Evolutionary conservation across 2,329 filamentous ascomycete genomes (phyloP), one percentile per base, ranked within the genome.

Genomic region (Fusarium guadeloupense): DNA sequence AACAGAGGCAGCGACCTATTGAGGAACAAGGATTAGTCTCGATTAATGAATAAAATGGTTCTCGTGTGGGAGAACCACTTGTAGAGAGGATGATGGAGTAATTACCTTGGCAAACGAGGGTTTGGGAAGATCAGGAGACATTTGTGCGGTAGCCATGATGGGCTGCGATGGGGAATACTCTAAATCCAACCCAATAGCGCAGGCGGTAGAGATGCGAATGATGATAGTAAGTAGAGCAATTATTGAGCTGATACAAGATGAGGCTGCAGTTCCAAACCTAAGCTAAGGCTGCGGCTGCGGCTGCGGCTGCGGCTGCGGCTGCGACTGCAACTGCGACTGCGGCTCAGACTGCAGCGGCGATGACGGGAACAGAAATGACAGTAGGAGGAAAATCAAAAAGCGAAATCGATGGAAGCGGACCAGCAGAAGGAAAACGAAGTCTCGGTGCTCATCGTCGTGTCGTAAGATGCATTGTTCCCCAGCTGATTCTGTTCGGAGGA

Each of bases 81-180:
- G 43, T 40, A 49, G 44, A 45, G 47, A 46, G 43, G 47, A 45
- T 19, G 23, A 52, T 21, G 48, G 46, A 43, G 43, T 34, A 49
- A 41, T 48, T 79, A 91, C 90, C 84, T 91, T 92, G 76, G 90
- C 90, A 81, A 93, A 93, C 37, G 89, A 91, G 68, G 88, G 83
- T 76, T 85, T 87, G 47, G 78, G 77, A 50, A 78, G 64, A 64
- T 83, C 81, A 60, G 80, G 70, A 66, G 79, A 74, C 66, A 80
- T 75, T 69, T 78, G 77, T 50, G 78, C 73, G 40, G 80, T 77
- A 59, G 81, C 78, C 82, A 85, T 85, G 63, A 62, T 69, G 55
- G 50, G 61, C 59, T 48, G 51, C 31, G 48, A 62, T 48, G 40
- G 40, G 52, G 59, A 67, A 60, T 64, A 26, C 25, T 26, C 52